Conservation (phyloP, 306 rosid species). For the Lotus japonicus region DNA sequence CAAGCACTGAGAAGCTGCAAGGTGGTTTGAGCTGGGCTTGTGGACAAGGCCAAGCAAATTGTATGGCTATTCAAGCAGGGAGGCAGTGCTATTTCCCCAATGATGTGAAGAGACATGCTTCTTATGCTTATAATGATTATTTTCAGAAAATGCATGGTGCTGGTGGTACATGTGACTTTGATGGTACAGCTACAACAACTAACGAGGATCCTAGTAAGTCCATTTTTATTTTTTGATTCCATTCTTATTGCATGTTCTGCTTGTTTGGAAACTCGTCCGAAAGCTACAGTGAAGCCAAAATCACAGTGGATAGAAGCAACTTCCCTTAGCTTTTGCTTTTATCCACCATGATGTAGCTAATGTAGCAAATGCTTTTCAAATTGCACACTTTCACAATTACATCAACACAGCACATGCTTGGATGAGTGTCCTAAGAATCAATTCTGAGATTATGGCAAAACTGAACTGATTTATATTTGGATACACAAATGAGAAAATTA, state of each 20-base stretch:
- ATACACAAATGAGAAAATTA: too few relatives aligned
- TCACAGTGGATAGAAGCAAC: too few relatives aligned
- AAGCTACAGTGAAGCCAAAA: too few relatives aligned
- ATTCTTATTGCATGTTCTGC: not conserved
- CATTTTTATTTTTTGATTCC: not conserved
- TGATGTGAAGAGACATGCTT: constrained; percentile 58
- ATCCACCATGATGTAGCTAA: too few relatives aligned
- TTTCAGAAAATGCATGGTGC: constrained; percentile 61
- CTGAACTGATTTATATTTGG: too few relatives aligned
- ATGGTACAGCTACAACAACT: constrained; percentile 60
- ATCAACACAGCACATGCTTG: too few relatives aligned
- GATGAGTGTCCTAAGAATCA: too few relatives aligned
- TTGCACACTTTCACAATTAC: too few relatives aligned
- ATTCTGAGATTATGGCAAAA: too few relatives aligned
- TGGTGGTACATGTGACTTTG: constrained; percentile 92
- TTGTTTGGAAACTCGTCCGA: too few relatives aligned
- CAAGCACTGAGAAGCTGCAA: constrained; percentile 64
- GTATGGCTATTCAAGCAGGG: constrained; percentile 69
- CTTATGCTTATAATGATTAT: constrained; percentile 45
- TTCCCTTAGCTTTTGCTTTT: too few relatives aligned
- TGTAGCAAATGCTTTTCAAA: too few relatives aligned
- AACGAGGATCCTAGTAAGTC: constrained; percentile 74
- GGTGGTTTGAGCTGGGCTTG: constrained; percentile 88
- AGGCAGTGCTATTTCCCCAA: constrained; percentile 65
- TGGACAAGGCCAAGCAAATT: constrained; percentile 80